These are phyloP conservation scores for Dendrobium huoshanense DNA, from an alignment of 106 monocot genomes.

Conservation along the genomic window DNA sequence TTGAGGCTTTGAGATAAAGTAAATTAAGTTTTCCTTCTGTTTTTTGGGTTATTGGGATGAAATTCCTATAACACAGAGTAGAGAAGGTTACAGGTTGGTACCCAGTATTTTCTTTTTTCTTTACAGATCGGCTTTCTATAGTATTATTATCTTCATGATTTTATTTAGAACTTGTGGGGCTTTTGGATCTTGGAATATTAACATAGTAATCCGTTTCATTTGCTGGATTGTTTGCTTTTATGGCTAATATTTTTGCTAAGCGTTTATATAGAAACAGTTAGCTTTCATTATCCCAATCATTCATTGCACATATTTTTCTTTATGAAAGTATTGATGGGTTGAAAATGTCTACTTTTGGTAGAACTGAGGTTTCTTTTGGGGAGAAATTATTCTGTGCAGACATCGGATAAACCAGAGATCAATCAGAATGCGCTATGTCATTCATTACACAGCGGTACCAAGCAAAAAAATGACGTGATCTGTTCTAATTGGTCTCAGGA, in stretches of 20 bases:
- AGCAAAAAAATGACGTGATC: too few relatives aligned
- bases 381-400: too few relatives aligned
- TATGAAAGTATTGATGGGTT: not conserved
- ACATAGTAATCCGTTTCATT: not conserved
- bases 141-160: too few relatives aligned
- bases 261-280: not conserved
- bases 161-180: not conserved
- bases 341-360: not conserved
- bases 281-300: not conserved
- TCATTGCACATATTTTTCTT: not conserved
- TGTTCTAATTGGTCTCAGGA: too few relatives aligned
- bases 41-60: not conserved
- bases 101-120: too few relatives aligned
- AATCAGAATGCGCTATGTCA: too few relatives aligned
- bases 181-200: not conserved
- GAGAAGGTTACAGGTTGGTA: too few relatives aligned
- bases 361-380: too few relatives aligned
- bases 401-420: too few relatives aligned
- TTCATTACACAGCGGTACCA: too few relatives aligned
- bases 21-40: not conserved
- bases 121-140: too few relatives aligned
- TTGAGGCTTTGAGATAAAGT: constrained; percentile 12
- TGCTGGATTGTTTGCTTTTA: not conserved
- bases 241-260: not conserved
- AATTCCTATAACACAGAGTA: not conserved